phyloP scores from a whole-genome alignment of 345 rosid genomes.

The Corchorus capsularis region DNA sequence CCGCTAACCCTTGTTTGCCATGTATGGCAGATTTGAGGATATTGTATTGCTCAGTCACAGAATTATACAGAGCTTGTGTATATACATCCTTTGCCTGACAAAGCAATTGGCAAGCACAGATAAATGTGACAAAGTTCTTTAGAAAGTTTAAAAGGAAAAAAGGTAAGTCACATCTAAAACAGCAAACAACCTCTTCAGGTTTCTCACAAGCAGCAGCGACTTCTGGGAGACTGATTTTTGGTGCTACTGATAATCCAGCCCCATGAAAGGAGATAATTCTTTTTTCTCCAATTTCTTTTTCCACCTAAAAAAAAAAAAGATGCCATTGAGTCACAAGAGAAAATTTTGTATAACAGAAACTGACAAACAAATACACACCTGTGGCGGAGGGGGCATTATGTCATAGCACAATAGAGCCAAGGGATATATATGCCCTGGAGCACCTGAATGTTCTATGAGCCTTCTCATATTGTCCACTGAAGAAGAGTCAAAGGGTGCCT shows the following conservation, averaged over 20 bases:
- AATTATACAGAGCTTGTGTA: conserved; percentile 50
- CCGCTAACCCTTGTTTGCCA: conserved; percentile 61
- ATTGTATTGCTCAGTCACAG: conserved; percentile 67
- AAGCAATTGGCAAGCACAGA: conserved; percentile 20
- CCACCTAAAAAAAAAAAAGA: conserved; percentile 55
- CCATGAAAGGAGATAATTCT: conserved; percentile 72
- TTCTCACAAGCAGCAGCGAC: conserved; percentile 52
- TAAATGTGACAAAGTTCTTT: neutral
- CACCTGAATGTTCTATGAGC: conserved; percentile 79
- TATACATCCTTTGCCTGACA: conserved; percentile 75
- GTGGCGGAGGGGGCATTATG: conserved; percentile 95
- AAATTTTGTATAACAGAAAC: conserved; percentile 1
- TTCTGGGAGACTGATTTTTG: conserved; percentile 57
- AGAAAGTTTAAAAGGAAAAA: neutral
- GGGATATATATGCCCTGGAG: conserved; percentile 82
- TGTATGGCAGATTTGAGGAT: conserved; percentile 68
- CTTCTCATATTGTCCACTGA: conserved; percentile 96
- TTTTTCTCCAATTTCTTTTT: conserved; percentile 93
- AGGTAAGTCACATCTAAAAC: neutral
- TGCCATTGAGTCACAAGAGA: conserved; percentile 21
- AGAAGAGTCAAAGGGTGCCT: conserved; percentile 92
- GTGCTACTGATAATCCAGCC: conserved; percentile 69
- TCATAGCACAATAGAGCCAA: conserved; percentile 77
- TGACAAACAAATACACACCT: conserved; percentile 42
- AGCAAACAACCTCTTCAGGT: conserved; percentile 69